Evolutionary conservation across 805 yeast genomes (phyloP).

Genomic region (Nakazawaea pomicola): DNA sequence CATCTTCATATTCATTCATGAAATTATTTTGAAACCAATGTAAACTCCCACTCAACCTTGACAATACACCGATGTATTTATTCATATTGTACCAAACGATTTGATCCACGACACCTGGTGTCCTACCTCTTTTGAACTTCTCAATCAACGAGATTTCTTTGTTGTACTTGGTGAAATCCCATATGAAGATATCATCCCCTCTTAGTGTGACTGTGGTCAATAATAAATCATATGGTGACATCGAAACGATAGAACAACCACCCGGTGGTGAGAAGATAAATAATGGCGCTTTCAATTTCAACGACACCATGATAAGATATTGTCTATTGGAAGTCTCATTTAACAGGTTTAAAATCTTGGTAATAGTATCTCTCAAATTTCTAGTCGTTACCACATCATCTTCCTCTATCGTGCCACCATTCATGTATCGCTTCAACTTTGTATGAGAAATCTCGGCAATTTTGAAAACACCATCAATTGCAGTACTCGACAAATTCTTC

Average conservation of each 20-base stretch:
- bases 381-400: slow-evolving; percentile 9
- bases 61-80: slow-evolving; percentile 43
- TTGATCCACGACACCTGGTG: slow-evolving; percentile 47
- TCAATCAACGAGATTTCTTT: slow-evolving; percentile 49
- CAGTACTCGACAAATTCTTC: slow-evolving; percentile 43
- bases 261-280: slow-evolving; percentile 52
- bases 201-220: slow-evolving; percentile 48
- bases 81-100: slow-evolving; percentile 50
- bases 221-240: slow-evolving; percentile 58
- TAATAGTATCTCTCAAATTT: slow-evolving; percentile 22
- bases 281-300: slow-evolving; percentile 32
- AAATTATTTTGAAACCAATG: slow-evolving; percentile 54
- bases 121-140: slow-evolving; percentile 57
- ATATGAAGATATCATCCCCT: slow-evolving; percentile 59
- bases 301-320: slow-evolving; percentile 43
- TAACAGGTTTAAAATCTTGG: slow-evolving; percentile 23
- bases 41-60: slow-evolving; percentile 50
- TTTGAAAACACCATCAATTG: slow-evolving; percentile 45
- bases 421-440: slow-evolving; percentile 35
- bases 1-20: slow-evolving; percentile 15
- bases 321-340: slow-evolving; percentile 20
- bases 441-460: slow-evolving; percentile 45
- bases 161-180: slow-evolving; percentile 56
- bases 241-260: slow-evolving; percentile 54
- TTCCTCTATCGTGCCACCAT: slow-evolving; percentile 13